phyloP scores from a whole-genome alignment of 306 rosid genomes.

The Macrotyloma uniflorum region DNA sequence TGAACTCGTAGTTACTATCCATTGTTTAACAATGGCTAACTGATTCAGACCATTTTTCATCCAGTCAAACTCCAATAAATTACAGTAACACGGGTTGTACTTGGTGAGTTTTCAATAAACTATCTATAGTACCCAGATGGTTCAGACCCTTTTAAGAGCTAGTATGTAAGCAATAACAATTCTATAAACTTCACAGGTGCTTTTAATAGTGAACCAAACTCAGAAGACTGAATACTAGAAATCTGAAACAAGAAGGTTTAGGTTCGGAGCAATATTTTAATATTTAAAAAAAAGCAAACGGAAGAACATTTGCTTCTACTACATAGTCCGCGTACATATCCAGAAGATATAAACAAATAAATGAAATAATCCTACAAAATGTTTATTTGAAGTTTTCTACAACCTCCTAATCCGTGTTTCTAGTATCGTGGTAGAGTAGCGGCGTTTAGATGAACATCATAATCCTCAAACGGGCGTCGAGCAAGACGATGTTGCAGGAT shows the following conservation, averaged over 20 bases:
- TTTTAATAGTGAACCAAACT: too few relatives aligned
- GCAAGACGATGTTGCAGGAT: slow-evolving; percentile 58
- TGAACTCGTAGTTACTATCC: too few relatives aligned
- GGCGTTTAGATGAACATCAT: neutral
- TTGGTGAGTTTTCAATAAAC: too few relatives aligned
- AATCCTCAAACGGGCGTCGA: slow-evolving; percentile 57
- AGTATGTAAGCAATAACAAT: too few relatives aligned
- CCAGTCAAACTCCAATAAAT: too few relatives aligned
- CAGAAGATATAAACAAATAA: slow-evolving; percentile 38
- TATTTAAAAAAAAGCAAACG: slow-evolving; percentile 20
- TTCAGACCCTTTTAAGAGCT: too few relatives aligned
- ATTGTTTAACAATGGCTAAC: too few relatives aligned
- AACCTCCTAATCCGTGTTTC: neutral
- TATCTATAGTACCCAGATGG: too few relatives aligned
- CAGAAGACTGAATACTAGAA: neutral
- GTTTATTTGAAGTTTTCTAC: slow-evolving; percentile 39
- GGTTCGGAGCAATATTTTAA: neutral
- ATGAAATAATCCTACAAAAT: slow-evolving; percentile 40
- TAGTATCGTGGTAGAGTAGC: neutral
- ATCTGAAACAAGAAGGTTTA: neutral
- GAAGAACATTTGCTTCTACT: slow-evolving; percentile 28
- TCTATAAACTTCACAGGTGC: too few relatives aligned
- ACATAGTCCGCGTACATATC: slow-evolving; percentile 6
- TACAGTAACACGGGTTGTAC: too few relatives aligned
- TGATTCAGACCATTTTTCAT: too few relatives aligned